A percentile compares a stretch with the other conserved stretches of the same genome.
Evolutionary conservation across 495 filamentous ascomycete genomes (phyloP).

Genomic region (Filosporella fistucella): DNA sequence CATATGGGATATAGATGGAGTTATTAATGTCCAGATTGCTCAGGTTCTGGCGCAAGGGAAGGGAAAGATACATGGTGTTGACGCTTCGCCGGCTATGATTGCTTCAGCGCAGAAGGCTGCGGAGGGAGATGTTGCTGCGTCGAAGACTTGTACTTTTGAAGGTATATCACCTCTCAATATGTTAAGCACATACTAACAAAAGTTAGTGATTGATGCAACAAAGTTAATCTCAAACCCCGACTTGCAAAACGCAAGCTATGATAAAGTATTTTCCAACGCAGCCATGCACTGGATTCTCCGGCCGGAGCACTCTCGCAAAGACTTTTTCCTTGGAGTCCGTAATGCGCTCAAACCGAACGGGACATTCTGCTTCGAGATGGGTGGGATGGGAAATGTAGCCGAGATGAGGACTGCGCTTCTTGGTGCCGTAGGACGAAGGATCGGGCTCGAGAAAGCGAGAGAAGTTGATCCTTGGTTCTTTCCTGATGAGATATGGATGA

Average conservation of each 20-base stretch:
- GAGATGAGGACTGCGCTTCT: conserved; percentile 60
- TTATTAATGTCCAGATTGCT: conserved; percentile 54
- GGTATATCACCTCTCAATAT: conserved; percentile 19
- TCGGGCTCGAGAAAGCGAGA: conserved; percentile 41
- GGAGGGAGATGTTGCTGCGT: conserved; percentile 10
- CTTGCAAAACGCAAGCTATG: conserved; percentile 32
- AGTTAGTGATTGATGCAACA: conserved; percentile 15
- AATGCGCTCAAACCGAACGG: conserved; percentile 53
- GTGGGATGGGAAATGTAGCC: conserved; percentile 63
- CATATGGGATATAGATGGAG: conserved; percentile 42
- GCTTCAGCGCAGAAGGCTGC: conserved; percentile 38
- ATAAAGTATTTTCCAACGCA: conserved; percentile 74
- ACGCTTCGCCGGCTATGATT: conserved; percentile 65
- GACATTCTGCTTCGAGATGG: conserved; percentile 66
- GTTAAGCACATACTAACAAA: not conserved
- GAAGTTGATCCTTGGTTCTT: conserved; percentile 69
- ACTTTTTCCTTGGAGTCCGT: conserved; percentile 42
- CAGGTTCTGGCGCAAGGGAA: conserved; percentile 32
- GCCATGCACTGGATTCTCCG: conserved; percentile 75
- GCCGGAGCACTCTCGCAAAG: conserved; percentile 20
- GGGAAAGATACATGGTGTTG: conserved; percentile 55
- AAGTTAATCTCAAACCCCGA: conserved; percentile 6
- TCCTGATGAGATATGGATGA: conserved; percentile 50
- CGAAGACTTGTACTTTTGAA: conserved; percentile 37
- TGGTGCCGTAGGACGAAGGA: conserved; percentile 43